phyloP scores from a whole-genome alignment of 805 yeast genomes.

The Grigorovia transvaalensis region DNA sequence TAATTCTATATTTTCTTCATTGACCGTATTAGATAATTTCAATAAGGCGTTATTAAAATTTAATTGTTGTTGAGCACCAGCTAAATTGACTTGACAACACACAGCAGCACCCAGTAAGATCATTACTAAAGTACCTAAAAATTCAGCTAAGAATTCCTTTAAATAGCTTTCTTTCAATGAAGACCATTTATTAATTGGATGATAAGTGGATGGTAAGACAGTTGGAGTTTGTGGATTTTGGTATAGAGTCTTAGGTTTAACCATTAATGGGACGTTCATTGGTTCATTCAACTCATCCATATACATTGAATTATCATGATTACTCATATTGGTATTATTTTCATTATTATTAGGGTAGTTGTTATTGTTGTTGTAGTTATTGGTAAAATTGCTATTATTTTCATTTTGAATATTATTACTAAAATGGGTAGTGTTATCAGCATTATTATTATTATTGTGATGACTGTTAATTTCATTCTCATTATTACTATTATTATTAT shows the following conservation, averaged over 20 bases:
- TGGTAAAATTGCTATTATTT: slow-evolving; percentile 1
- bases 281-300: slow-evolving; percentile 5
- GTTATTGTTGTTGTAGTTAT: slow-evolving; percentile 1
- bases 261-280: slow-evolving; percentile 22
- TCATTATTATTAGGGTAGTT: background rate
- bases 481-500: background rate
- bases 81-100: slow-evolving; percentile 35
- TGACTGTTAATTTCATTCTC: background rate
- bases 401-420: background rate
- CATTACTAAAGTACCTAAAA: slow-evolving; percentile 39
- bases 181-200: slow-evolving; percentile 30
- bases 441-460: background rate
- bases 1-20: slow-evolving; percentile 4
- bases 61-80: slow-evolving; percentile 20
- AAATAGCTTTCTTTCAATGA: slow-evolving; percentile 25
- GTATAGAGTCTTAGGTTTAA: slow-evolving; percentile 29
- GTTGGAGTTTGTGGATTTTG: slow-evolving; percentile 32
- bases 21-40: background rate
- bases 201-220: slow-evolving; percentile 29
- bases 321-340: background rate
- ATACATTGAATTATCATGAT: slow-evolving; percentile 3
- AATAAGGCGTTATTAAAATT: slow-evolving; percentile 4
- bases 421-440: background rate
- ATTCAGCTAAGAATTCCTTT: slow-evolving; percentile 43
- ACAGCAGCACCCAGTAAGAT: slow-evolving; percentile 40